Evolutionary conservation across 1,284 basidiomycete genomes (phyloP), one percentile per base, ranked within the genome.

Genomic region (Cryptococcus hybrid): DNA sequence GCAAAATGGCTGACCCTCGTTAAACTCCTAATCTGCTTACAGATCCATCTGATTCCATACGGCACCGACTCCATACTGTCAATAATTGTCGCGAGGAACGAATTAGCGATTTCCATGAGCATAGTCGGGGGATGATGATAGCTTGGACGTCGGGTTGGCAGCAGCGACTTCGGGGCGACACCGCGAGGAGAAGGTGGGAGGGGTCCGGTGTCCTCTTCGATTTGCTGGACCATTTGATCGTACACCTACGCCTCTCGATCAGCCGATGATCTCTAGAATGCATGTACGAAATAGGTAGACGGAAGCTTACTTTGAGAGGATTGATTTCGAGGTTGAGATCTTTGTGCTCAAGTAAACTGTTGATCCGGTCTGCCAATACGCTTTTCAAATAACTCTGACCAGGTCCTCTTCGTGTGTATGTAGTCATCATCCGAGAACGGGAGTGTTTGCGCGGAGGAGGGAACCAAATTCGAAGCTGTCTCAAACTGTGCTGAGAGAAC

Each of bases 351-450:
- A 98, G 96, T 62, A 99, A 82, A 70, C 90, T 92, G 80, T 98
- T 98, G 80, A 99, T 97, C 57, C 95, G 87, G 75, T 97, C 94
- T 11, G 95, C 92, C 51, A 99, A 83, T 38, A 98, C 93, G 64
- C 89, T 88, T 82, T 98, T 98, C 65, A 99, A 85, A 77, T 98
- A 99, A 69, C 89, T 91, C 78, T 99, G 95, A 64, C 95, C 95
- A 0, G 96, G 95, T 51, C 94, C 95, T 63, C 96, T 88, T 56
- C 96, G 88, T 49, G 95, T 98, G 80, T 99, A 99, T 18, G 95
- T 98, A 44, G 96, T 98, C 95, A 99, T 98, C 95, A 99, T 98
- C 49, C 96, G 88, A 53, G 94, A 98, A 98, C 95, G 51, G 96
- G 95, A 47, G 96, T 99, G 79, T 99, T 99, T 59, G 95, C 94